Conservation (phyloP, 1,284 basidiomycete species). For the Boletus holoroseus region DNA sequence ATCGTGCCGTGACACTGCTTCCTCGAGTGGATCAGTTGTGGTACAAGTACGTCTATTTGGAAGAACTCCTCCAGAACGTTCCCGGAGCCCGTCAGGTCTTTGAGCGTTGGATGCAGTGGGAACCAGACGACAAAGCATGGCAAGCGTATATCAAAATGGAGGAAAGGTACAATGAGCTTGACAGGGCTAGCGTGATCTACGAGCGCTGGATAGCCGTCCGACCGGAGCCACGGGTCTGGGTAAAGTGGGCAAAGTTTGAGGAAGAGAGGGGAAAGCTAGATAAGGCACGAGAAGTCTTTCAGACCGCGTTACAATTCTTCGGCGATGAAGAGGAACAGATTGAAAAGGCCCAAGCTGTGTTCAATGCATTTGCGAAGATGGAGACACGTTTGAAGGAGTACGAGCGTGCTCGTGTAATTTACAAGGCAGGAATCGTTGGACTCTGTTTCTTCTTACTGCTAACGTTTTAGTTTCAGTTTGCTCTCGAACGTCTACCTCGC, state of each 20-base stretch:
- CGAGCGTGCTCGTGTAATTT: conserved; percentile 94
- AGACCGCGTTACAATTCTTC: conserved; percentile 94
- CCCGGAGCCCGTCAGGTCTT: conserved; percentile 95
- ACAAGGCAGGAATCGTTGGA: conserved; percentile 61
- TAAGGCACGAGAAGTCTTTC: conserved; percentile 93
- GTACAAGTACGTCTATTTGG: conserved; percentile 99
- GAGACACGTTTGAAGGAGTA: conserved; percentile 94
- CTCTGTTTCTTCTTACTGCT: background rate
- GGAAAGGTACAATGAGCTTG: conserved; percentile 86
- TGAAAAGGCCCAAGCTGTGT: conserved; percentile 95
- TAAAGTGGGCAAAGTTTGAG: conserved; percentile 96
- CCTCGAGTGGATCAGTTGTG: conserved; percentile 93
- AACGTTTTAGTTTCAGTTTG: conserved; percentile 57
- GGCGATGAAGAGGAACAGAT: conserved; percentile 97
- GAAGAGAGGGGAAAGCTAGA: conserved; percentile 85
- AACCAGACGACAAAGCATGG: conserved; percentile 99
- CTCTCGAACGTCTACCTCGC: conserved; percentile 82
- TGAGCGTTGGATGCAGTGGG: conserved; percentile 99
- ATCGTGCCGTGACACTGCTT: conserved; percentile 92
- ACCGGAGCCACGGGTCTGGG: conserved; percentile 94
- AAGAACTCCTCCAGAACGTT: conserved; percentile 95
- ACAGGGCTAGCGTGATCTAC: conserved; percentile 89
- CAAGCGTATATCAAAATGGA: conserved; percentile 98
- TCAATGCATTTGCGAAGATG: conserved; percentile 96
- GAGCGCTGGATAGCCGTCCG: conserved; percentile 92